Conservation (phyloP, 2,329 filamentous ascomycete genomes). For the Colletotrichum aenigma region DNA sequence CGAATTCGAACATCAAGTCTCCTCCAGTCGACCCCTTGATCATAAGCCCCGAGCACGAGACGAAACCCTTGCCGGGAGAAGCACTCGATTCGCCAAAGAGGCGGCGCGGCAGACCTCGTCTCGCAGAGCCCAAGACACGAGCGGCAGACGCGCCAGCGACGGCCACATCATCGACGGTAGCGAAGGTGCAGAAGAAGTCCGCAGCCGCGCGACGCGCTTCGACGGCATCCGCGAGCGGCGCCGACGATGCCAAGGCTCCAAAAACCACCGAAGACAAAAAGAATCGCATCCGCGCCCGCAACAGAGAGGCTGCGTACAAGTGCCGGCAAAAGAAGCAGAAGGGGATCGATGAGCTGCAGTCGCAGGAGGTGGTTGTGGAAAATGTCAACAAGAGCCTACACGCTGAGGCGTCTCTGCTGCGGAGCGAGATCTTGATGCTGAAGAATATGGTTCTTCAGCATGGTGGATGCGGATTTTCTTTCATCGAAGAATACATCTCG, state of each 20-base stretch:
- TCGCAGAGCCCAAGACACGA: not conserved
- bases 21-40: not conserved
- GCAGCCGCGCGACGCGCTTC: not conserved
- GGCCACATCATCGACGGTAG: not conserved
- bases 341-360: conserved; percentile 17
- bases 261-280: conserved; percentile 6
- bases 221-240: not conserved
- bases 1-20: not conserved
- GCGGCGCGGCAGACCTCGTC: conserved; percentile 1
- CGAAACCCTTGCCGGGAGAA: not conserved
- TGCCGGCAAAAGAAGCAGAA: conserved; percentile 21
- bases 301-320: conserved; percentile 22
- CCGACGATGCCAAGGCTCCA: not conserved
- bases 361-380: conserved; percentile 22
- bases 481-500: conserved; percentile 19
- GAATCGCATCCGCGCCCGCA: conserved; percentile 15
- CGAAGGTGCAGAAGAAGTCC: not conserved
- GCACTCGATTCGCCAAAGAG: not conserved
- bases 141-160: not conserved
- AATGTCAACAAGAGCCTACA: conserved; percentile 11
- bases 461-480: conserved; percentile 15
- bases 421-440: conserved; percentile 16
- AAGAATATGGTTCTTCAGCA: conserved; percentile 20
- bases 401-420: conserved; percentile 4
- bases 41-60: not conserved